Evolutionary conservation across 192 early-diverging fungal species (phyloP).

Genomic region (Gonapodya prolifera): DNA sequence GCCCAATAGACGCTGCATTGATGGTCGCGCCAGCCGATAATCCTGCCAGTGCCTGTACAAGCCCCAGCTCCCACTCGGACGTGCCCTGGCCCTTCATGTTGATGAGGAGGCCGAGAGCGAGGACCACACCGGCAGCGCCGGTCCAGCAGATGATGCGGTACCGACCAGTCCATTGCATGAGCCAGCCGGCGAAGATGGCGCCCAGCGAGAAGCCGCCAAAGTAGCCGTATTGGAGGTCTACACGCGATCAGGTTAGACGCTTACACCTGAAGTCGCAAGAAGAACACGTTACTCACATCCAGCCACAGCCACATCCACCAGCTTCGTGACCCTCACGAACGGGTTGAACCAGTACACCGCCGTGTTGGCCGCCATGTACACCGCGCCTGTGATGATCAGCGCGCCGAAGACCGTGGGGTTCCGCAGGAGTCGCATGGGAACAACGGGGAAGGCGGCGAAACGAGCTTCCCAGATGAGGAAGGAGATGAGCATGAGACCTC

Average conservation of each 20-base stretch:
- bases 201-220: neutral
- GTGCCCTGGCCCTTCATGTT: neutral
- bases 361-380: conserved; percentile 8
- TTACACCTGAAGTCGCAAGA: too few relatives aligned
- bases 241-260: neutral
- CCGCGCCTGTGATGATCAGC: neutral
- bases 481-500: neutral
- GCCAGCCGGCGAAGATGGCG: conserved; percentile 3
- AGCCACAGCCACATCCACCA: neutral
- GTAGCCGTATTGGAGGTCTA: conserved; percentile 6
- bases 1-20: conserved; percentile 1
- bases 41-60: conserved; percentile 1
- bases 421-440: neutral
- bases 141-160: neutral
- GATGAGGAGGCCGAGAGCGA: conserved; percentile 1
- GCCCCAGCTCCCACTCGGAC: neutral
- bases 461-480: neutral
- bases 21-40: neutral
- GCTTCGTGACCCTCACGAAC: conserved; percentile 2
- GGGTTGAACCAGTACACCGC: conserved; percentile 7
- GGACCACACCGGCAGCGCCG: neutral
- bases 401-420: conserved; percentile 2
- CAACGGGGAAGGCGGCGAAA: conserved; percentile 3
- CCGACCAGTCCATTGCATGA: conserved; percentile 6
- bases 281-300: neutral